Base-by-base conservation (phyloP, 129 eudicot genomes). In the Glebionis coronaria region DNA sequence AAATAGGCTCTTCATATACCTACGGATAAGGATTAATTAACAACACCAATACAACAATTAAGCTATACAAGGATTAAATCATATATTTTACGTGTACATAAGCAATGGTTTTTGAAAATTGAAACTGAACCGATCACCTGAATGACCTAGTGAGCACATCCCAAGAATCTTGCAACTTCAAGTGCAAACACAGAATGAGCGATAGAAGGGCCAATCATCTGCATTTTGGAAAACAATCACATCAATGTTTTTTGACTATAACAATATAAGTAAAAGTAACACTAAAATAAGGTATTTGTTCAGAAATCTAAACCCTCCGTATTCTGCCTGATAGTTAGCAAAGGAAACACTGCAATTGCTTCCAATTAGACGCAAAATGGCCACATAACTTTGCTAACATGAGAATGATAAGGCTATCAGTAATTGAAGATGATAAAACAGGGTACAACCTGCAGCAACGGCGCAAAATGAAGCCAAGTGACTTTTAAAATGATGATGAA, bases 141-240 rank as follows among this genome's bases (percentile, higher is more conserved):
- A n/a, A n/a, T n/a, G n/a, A n/a, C n/a, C n/a, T n/a, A n/a, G n/a
- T n/a, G n/a, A n/a, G n/a, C n/a, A n/a, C n/a, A n/a, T n/a, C n/a
- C n/a, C n/a, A n/a, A n/a, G n/a, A n/a, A n/a, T n/a, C n/a, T n/a
- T n/a, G n/a, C n/a, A n/a, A n/a, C n/a, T n/a, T n/a, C n/a, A n/a
- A n/a, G n/a, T n/a, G n/a, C n/a, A n/a, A n/a, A 93, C 61, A 93
- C 98, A 68, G 88, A 93, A 76, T 79, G 95, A 10, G 85, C 96
- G 2, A 95, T 88, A 20, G 86, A 86, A 29, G 98, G 96, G 73
- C 88, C 98, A 8, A 93, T 78, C 84, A 88, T 86, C 98, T 93
- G 68, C 51, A 73, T 49, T 29, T 29, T 61, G 16, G 23, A 61
- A 28, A 4, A 21, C 2, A 4, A 13, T 29, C 46, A 9, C 21